A percentile compares a stretch with the other conserved stretches of the same genome.
Conservation (phyloP, 2,329 filamentous ascomycete genomes). For the Ceratocystis colombiana region DNA sequence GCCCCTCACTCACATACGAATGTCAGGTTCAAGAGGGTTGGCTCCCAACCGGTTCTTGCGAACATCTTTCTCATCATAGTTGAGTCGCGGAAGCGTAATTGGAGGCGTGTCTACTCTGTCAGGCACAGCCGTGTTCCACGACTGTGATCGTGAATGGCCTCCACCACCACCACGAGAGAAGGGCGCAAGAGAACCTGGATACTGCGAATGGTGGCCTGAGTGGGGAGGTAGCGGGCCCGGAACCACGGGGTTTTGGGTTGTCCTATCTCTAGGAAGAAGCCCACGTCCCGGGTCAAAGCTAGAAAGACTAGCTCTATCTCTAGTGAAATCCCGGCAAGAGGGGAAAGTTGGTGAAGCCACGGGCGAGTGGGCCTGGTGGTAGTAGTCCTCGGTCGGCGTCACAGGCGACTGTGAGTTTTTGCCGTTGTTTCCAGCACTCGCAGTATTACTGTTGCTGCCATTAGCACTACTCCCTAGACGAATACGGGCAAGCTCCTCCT, state of each 20-base stretch:
- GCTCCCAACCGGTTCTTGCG: conserved; percentile 5
- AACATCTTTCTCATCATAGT: conserved; percentile 18
- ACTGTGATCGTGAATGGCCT: conserved; percentile 22
- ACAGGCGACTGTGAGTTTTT: conserved; percentile 25
- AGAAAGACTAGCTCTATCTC: conserved; percentile 23
- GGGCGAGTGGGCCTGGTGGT: conserved; percentile 19
- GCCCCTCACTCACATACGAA: conserved; percentile 20
- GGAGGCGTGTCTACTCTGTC: conserved; percentile 6
- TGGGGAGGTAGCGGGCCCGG: not conserved
- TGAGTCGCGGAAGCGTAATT: conserved; percentile 16
- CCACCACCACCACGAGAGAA: conserved; percentile 12
- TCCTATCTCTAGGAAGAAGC: conserved; percentile 3
- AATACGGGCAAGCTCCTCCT: conserved; percentile 21
- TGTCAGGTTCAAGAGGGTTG: conserved; percentile 20
- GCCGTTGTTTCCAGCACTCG: conserved; percentile 12
- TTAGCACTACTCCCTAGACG: conserved; percentile 11
- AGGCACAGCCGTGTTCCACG: conserved; percentile 20
- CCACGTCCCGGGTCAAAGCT: conserved; percentile 23
- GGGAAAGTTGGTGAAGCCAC: conserved; percentile 19
- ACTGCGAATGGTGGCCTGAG: not conserved
- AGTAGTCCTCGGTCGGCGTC: conserved; percentile 23
- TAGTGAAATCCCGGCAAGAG: conserved; percentile 9
- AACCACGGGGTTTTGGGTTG: not conserved
- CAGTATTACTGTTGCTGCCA: conserved; percentile 1
- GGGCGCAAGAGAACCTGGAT: conserved; percentile 7